Evolutionary conservation across 2,329 filamentous ascomycete genomes (phyloP), one percentile per base, ranked within the genome.

Genomic region (Pseudocercospora macadamiae): DNA sequence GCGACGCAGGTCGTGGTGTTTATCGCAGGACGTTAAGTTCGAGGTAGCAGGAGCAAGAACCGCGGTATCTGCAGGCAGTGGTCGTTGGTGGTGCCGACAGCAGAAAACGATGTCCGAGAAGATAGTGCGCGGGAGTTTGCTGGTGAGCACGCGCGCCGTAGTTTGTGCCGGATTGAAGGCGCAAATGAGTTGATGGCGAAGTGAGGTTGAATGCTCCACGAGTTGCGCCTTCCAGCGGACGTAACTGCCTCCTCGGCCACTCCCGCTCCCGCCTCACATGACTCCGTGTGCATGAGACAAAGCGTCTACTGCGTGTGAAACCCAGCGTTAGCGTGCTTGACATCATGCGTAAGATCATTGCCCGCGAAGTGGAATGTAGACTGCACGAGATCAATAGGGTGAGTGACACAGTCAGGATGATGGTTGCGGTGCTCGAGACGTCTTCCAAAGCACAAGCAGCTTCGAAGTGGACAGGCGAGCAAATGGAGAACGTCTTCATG

Each of bases 1-100:
- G 28, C 28, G 28, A 51, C 48, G 48, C 18, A 36, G 30, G 21
- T 53, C 51, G 51, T 18, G 21, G 21, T 39, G 32, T 12, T 39
- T 18, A 18, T 39, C 51, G 51, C 12, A n/a, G 21, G 51, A 16
- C 12, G 32, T 39, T 23, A 26, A 28, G 32, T 53, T 51, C 48
- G 51, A 19, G 51, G 18, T 26, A 42, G 30, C 7, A 39, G 51
- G 18, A 53, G 23, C 51, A 42, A 19, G 30, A 18, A 53, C 54
- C 39, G 58, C 49, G 54, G 58, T 49, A 32, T 54, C 25, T 42
- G 36, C 21, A 25, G 55, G 36, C 21, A 25, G 55, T 30, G 36
- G 23, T 36, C 19, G 32, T 26, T 16, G 54, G 14, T 23, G 21
- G 12, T 51, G 54, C 32, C 36, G 25, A n/a, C 23, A 30, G 45